These are phyloP conservation scores for Xylariomycetidae sp. DNA, from an alignment of 2,329 filamentous ascomycete genomes.

Conservation along the genomic window DNA sequence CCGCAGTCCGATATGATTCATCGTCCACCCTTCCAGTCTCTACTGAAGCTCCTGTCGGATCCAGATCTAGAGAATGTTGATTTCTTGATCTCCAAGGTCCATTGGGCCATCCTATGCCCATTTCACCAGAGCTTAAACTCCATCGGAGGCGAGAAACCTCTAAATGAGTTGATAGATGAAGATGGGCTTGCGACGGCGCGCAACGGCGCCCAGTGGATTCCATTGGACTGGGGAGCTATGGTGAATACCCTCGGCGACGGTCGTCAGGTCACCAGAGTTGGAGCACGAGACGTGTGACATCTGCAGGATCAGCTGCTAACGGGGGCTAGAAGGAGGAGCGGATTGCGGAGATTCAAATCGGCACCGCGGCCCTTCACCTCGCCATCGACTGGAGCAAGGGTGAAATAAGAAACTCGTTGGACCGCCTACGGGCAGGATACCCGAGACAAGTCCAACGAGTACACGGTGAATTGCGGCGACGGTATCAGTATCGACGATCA, in stretches of 20 bases:
- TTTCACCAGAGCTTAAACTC: slow-evolving; percentile 29
- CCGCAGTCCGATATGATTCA: slow-evolving; percentile 15
- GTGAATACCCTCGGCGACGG: slow-evolving; percentile 4
- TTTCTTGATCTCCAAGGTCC: slow-evolving; percentile 30
- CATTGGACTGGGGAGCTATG: slow-evolving; percentile 10
- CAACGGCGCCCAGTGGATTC: slow-evolving; percentile 9
- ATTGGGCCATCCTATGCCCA: slow-evolving; percentile 34
- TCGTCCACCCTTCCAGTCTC: slow-evolving; percentile 25
- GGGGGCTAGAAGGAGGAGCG: too few relatives aligned
- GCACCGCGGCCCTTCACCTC: too few relatives aligned
- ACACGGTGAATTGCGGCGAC: too few relatives aligned
- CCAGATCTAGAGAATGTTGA: slow-evolving; percentile 36
- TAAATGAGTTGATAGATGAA: slow-evolving; percentile 13
- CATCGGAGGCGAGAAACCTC: slow-evolving; percentile 4
- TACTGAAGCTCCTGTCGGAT: slow-evolving; percentile 37
- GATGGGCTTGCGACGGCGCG: slow-evolving; percentile 16
- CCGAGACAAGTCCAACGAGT: too few relatives aligned
- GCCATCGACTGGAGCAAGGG: too few relatives aligned
- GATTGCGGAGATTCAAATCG: too few relatives aligned
- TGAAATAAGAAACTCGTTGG: too few relatives aligned
- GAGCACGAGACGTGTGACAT: slow-evolving; percentile 6
- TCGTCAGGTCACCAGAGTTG: slow-evolving; percentile 8
- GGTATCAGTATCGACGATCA: too few relatives aligned
- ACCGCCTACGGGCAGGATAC: too few relatives aligned
- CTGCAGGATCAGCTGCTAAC: not conserved